Conservation (phyloP, 1,284 basidiomycete species). For the Hypsizygus ulmarius region DNA sequence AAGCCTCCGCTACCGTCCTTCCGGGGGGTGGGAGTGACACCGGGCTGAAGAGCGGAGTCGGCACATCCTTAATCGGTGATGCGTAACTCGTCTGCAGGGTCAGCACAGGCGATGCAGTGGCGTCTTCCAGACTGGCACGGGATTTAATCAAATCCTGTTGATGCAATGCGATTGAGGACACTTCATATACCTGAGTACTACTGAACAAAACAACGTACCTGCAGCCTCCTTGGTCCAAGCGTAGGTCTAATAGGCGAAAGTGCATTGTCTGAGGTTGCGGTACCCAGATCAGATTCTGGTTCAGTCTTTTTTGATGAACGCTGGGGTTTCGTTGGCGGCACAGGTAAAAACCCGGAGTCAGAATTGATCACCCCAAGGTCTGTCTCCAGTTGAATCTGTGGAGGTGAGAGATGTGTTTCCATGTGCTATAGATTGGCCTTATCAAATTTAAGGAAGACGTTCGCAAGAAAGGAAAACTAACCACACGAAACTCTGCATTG, state of each 20-base stretch:
- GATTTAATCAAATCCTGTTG: not conserved
- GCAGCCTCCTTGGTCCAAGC: too few relatives aligned
- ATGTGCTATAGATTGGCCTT: slow-evolving; percentile 18
- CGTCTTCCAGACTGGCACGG: slow-evolving; percentile 12
- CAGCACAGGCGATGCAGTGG: slow-evolving; percentile 27
- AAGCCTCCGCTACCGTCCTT: slow-evolving; percentile 26
- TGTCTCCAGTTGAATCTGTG: slow-evolving; percentile 7
- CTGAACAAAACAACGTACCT: not conserved
- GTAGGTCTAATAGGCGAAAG: too few relatives aligned
- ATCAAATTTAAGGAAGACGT: not conserved
- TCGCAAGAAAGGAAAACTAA: slow-evolving; percentile 4
- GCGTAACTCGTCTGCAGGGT: slow-evolving; percentile 24
- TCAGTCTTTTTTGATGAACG: too few relatives aligned
- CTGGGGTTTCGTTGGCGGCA: too few relatives aligned
- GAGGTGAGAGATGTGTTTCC: slow-evolving; percentile 5
- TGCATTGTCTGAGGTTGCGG: too few relatives aligned
- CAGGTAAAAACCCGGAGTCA: not conserved
- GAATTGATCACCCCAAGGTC: slow-evolving; percentile 3
- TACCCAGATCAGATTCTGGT: too few relatives aligned
- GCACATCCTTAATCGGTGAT: slow-evolving; percentile 31
- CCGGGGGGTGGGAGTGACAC: slow-evolving; percentile 28
- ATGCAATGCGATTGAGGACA: slow-evolving; percentile 2
- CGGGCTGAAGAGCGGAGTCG: slow-evolving; percentile 31
- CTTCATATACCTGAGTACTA: not conserved
- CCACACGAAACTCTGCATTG: slow-evolving; percentile 11